Percentiles rank a stretch among this genome's conserved stretches.
phyloP scores from a whole-genome alignment of 2,329 filamentous ascomycete species.

The Xylariaceae sp. region DNA sequence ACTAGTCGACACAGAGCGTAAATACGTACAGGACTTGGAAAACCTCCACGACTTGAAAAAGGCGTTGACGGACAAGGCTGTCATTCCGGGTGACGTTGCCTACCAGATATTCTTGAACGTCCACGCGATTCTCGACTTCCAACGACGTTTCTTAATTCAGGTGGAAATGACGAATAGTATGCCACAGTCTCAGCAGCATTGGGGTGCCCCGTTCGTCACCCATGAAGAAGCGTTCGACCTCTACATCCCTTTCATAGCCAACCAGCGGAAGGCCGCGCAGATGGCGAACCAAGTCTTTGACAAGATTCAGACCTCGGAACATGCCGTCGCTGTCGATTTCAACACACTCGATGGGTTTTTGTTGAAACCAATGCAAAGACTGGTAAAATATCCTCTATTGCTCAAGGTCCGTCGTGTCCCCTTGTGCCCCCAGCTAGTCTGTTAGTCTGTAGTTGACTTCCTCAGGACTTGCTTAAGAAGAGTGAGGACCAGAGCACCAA shows the following conservation, averaged over 20 bases:
- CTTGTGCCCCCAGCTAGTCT: not conserved
- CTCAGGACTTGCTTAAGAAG: conserved; percentile 75
- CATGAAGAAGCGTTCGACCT: conserved; percentile 87
- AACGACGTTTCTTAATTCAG: conserved; percentile 88
- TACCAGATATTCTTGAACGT: conserved; percentile 97
- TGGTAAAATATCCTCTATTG: conserved; percentile 91
- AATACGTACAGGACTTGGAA: conserved; percentile 96
- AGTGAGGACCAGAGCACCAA: conserved; percentile 68
- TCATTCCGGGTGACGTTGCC: conserved; percentile 82
- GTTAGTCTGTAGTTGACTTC: conserved; percentile 24
- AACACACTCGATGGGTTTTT: conserved; percentile 89
- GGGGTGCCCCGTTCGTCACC: conserved; percentile 85
- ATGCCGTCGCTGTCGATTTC: conserved; percentile 77
- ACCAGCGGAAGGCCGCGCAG: conserved; percentile 85
- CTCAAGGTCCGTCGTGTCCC: conserved; percentile 59
- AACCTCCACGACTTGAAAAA: conserved; percentile 91
- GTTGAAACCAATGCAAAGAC: conserved; percentile 90
- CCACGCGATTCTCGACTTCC: conserved; percentile 91
- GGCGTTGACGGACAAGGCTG: conserved; percentile 79
- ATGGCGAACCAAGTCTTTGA: conserved; percentile 83
- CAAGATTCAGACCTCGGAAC: conserved; percentile 73
- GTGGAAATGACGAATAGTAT: conserved; percentile 93
- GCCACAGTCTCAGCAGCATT: conserved; percentile 73
- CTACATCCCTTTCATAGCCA: conserved; percentile 96
- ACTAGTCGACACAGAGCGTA: conserved; percentile 89